phyloP scores from a whole-genome alignment of 768 basidiomycete genomes.

The Cystofilobasidium macerans region DNA sequence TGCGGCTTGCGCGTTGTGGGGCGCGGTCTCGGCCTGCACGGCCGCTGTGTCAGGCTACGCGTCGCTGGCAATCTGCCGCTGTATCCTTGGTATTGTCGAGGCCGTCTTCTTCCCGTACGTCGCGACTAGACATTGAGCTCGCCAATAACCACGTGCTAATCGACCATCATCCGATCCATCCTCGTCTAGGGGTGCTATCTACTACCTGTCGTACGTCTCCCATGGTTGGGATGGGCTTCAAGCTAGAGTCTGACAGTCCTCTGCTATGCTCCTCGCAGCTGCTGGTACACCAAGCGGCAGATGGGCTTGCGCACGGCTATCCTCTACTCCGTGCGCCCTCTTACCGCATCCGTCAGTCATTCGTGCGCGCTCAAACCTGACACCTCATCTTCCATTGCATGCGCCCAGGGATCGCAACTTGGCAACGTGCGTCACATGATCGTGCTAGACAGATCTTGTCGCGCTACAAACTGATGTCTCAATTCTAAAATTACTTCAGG shows the following conservation, averaged over 20 bases:
- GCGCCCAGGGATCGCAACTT: no score
- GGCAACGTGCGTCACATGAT: no score
- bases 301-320: slow-evolving; percentile 31
- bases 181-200: slow-evolving; percentile 34
- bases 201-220: slow-evolving; percentile 28
- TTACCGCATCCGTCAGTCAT: background rate
- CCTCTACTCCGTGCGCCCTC: slow-evolving; percentile 30
- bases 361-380: background rate
- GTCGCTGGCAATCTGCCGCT: slow-evolving; percentile 31
- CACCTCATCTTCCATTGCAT: no score
- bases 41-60: slow-evolving; percentile 31
- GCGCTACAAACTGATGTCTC: no score
- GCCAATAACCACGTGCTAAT: background rate
- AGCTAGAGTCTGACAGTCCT: background rate
- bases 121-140: background rate
- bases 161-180: slow-evolving; percentile 34
- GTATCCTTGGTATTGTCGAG: slow-evolving; percentile 28
- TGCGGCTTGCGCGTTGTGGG: slow-evolving; percentile 30
- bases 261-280: background rate
- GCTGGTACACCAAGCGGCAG: slow-evolving; percentile 11
- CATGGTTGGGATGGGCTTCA: no score
- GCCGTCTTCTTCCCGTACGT: background rate
- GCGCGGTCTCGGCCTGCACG: slow-evolving; percentile 33
- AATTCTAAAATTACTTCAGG: no score
- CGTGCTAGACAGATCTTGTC: no score